A percentile compares a stretch with the other conserved stretches of the same genome.
Conservation (phyloP, 768 basidiomycete species). For the Russula sp. region DNA sequence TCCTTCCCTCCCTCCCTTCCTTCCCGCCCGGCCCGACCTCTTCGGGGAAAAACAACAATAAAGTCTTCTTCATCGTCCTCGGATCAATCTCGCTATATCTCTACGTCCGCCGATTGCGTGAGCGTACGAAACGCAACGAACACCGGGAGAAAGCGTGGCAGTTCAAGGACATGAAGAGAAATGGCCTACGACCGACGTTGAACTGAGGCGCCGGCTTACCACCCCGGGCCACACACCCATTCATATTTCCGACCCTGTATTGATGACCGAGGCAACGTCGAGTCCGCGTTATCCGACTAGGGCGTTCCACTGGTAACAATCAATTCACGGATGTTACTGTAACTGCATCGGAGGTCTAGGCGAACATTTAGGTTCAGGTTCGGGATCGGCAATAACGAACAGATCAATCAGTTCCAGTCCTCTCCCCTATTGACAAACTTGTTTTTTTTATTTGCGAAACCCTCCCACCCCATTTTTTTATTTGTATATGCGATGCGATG, state of each 20-base stretch:
- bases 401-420: too few species aligned
- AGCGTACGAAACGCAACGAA: constrained; percentile 1
- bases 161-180: neutral
- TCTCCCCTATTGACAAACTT: too few species aligned
- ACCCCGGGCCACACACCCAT: neutral
- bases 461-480: too few species aligned
- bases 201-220: neutral
- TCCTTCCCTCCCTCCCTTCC: too few species aligned
- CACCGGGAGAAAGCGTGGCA: neutral
- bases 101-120: neutral
- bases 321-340: neutral
- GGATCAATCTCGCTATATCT: neutral
- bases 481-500: too few species aligned
- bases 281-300: neutral
- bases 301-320: neutral
- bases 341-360: too few species aligned
- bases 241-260: neutral
- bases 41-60: neutral
- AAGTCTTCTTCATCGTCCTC: neutral
- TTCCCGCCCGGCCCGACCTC: neutral
- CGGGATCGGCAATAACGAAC: neutral
- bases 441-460: too few species aligned
- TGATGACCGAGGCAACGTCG: neutral
- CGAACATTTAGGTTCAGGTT: too few species aligned
- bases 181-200: neutral